Evolutionary conservation across 768 basidiomycete species (phyloP).

Genomic region (Arthromyces matolae): DNA sequence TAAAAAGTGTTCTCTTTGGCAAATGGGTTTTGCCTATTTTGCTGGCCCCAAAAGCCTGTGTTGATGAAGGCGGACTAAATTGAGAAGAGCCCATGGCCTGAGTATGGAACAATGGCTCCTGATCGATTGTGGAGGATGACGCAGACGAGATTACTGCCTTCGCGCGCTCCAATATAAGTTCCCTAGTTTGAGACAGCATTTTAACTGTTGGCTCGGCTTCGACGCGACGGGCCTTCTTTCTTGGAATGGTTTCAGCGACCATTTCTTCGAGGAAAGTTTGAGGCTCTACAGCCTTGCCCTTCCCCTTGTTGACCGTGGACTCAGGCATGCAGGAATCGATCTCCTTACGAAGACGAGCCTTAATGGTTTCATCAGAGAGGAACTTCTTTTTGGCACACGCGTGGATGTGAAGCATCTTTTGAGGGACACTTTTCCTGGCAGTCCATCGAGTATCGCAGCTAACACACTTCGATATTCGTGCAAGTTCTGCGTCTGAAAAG

Average conservation of each 20-base stretch:
- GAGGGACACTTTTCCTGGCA: slow-evolving; percentile 52
- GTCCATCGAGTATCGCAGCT: slow-evolving; percentile 70
- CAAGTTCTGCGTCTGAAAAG: slow-evolving; percentile 45
- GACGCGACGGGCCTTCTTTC: slow-evolving; percentile 40
- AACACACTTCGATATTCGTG: slow-evolving; percentile 53
- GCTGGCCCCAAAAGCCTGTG: slow-evolving; percentile 40
- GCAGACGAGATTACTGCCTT: slow-evolving; percentile 26
- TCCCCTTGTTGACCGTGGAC: slow-evolving; percentile 19
- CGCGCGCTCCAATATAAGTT: slow-evolving; percentile 36
- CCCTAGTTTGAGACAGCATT: slow-evolving; percentile 44
- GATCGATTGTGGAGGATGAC: slow-evolving; percentile 10
- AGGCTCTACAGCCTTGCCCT: slow-evolving; percentile 17
- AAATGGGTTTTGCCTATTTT: slow-evolving; percentile 24
- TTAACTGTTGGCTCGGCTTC: slow-evolving; percentile 41
- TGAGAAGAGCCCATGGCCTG: slow-evolving; percentile 10
- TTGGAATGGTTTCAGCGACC: slow-evolving; percentile 42
- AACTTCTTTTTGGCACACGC: slow-evolving; percentile 62
- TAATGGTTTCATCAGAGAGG: slow-evolving; percentile 53
- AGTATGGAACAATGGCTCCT: slow-evolving; percentile 11
- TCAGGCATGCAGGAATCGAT: slow-evolving; percentile 23
- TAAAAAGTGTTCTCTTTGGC: slow-evolving; percentile 14
- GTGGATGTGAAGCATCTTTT: slow-evolving; percentile 67
- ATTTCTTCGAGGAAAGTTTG: slow-evolving; percentile 53
- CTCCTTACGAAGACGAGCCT: slow-evolving; percentile 48
- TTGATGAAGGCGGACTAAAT: slow-evolving; percentile 17